These are phyloP conservation scores for Macrotyloma uniflorum DNA, from an alignment of 306 rosid species.

Conservation along the genomic window DNA sequence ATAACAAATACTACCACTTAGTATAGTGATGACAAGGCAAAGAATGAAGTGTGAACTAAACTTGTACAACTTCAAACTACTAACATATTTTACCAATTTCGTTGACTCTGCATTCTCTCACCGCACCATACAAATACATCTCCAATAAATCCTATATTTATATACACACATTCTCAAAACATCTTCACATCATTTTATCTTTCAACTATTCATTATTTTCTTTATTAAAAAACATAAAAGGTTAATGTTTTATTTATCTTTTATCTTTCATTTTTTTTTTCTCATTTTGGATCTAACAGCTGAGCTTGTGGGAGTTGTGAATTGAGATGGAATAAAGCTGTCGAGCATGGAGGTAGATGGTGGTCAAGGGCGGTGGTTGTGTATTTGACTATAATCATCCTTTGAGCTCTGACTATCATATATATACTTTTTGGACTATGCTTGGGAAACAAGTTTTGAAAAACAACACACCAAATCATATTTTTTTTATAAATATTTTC, in stretches of 20 bases:
- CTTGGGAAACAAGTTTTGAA: not conserved
- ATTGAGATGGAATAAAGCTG: not conserved
- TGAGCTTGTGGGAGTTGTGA: not conserved
- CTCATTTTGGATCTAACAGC: not conserved
- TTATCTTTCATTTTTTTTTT: too few relatives aligned
- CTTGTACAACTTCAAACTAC: not conserved
- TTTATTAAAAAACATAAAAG: not conserved
- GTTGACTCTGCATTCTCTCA: not conserved
- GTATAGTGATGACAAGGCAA: not conserved
- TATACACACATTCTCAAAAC: too few relatives aligned
- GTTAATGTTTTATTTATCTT: too few relatives aligned
- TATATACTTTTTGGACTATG: not conserved
- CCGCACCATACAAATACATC: not conserved
- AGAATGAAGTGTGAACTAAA: not conserved
- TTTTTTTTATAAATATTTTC: too few relatives aligned
- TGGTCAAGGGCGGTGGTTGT: not conserved
- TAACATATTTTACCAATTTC: not conserved
- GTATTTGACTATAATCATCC: not conserved
- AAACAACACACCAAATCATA: too few relatives aligned
- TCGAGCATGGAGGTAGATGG: not conserved
- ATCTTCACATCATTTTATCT: too few relatives aligned
- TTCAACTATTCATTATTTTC: not conserved
- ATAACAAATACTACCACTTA: too few relatives aligned
- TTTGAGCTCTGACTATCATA: too few relatives aligned
- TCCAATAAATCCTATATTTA: too few relatives aligned